Evolutionary conservation across 2,329 filamentous ascomycete genomes (phyloP), one percentile per base, ranked within the genome.

Genomic region (Scopulariopsis brevicaulis): DNA sequence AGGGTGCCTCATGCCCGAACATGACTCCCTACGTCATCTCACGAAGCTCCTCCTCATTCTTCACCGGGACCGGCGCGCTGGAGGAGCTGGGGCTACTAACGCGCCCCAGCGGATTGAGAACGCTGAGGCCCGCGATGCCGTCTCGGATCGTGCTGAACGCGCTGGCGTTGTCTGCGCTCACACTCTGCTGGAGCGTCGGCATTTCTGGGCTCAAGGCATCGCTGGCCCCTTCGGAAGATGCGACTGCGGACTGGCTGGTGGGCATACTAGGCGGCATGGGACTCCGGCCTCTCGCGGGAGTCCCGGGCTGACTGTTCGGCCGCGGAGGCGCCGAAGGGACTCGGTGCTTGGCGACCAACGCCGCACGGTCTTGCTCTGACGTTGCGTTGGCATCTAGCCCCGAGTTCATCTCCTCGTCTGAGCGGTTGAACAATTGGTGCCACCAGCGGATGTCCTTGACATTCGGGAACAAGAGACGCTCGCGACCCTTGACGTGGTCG

Each of bases 331-430:
- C 64, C 65, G 34, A 68, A 63, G 46, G 48, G 55, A 68, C 65
- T 32, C 70, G 65, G 15, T 72, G 64, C 56, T 62, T 67, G 10
- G 69, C 69, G 18, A 73, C 65, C n/a, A 70, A 71, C 14, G 69
- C 68, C 56, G 68, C 67, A 1, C 72, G 65, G 43, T 72, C 69
- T 24, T 67, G 74, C 59, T 79, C 78, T 7, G 78, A 51, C 25
- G 34, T 76, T 18, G 79, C 77, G 3, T 77, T 79, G 7, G 76
- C 74, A 64, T 83, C 77, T 12, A 83, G 72, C 40, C 80, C 75
- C 0, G 82, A 83, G 65, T 99, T 99, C 93, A 99, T 97, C 69
- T 99, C 94, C 57, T 87, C 83, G 64, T 96, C 90, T 2, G 85
- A 85, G 35, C 92, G 83, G 53, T 90, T 90, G 71, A 96, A 99